Evolutionary conservation across 140 eudicot genomes (phyloP).

Genomic region (Senecio squalidus): DNA sequence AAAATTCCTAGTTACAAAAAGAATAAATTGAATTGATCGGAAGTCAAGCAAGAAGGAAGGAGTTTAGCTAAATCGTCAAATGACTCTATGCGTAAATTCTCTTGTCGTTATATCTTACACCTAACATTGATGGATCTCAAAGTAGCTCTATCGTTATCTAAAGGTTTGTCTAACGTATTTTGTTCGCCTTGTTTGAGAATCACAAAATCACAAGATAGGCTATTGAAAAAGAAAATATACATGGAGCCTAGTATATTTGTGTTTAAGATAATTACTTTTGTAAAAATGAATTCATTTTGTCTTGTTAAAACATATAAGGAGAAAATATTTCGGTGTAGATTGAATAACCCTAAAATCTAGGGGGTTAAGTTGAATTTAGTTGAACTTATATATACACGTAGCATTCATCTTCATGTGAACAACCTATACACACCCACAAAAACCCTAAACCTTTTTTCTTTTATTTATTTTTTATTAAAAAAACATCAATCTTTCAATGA

Average conservation of each 20-base stretch:
- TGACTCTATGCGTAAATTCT: too few species aligned
- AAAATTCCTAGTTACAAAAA: too few species aligned
- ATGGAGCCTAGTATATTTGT: background rate
- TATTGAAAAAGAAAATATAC: too few species aligned
- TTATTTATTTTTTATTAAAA: too few species aligned
- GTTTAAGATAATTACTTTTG: background rate
- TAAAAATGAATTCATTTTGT: background rate
- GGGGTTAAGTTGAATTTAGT: conserved; percentile 19
- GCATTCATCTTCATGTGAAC: conserved; percentile 31
- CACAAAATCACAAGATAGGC: too few species aligned
- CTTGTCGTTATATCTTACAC: background rate
- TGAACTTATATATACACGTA: conserved; percentile 19
- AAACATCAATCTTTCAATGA: conserved; percentile 22
- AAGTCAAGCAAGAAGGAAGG: too few species aligned
- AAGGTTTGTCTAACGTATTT: too few species aligned
- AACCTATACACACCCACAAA: conserved; percentile 28
- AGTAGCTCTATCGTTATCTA: too few species aligned
- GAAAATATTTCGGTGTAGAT: conserved; percentile 12
- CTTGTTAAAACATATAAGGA: background rate
- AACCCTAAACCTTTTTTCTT: conserved; percentile 29
- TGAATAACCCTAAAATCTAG: conserved; percentile 17
- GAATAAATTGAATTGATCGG: background rate
- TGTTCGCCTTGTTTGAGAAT: too few species aligned
- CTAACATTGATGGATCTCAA: too few species aligned
- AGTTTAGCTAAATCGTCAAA: too few species aligned